These are phyloP conservation scores for Microbotryum scabiosae DNA, from an alignment of 1,284 basidiomycete genomes.

Conservation along the genomic window DNA sequence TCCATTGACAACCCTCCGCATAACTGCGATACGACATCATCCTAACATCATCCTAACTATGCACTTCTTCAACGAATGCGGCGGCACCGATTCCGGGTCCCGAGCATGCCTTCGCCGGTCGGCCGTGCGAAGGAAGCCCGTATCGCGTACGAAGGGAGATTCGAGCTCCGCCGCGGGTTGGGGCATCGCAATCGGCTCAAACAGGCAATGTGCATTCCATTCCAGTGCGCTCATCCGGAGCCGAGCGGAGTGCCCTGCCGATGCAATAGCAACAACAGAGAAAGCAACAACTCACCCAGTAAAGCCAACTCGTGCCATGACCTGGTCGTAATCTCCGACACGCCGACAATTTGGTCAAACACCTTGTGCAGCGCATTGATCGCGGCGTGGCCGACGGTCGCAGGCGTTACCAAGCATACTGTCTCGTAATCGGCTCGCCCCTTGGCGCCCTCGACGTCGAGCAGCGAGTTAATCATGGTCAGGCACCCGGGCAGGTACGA, in stretches of 20 bases:
- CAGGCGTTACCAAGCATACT: slow-evolving; percentile 88
- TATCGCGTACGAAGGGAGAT: no score
- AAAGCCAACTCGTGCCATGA: slow-evolving; percentile 57
- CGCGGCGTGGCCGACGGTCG: slow-evolving; percentile 76
- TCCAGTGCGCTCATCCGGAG: no score
- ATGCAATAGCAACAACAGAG: no score
- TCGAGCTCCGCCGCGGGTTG: no score
- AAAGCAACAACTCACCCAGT: slow-evolving; percentile 57
- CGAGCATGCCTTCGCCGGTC: neutral
- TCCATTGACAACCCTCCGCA: neutral
- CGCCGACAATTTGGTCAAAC: slow-evolving; percentile 80
- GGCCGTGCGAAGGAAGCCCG: no score
- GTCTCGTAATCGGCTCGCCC: slow-evolving; percentile 57
- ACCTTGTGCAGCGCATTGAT: slow-evolving; percentile 70
- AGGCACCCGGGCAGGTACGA: slow-evolving; percentile 90
- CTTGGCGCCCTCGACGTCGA: slow-evolving; percentile 48
- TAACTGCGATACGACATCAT: neutral
- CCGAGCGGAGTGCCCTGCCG: no score
- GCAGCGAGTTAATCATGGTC: slow-evolving; percentile 70
- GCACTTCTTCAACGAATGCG: neutral
- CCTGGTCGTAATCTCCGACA: slow-evolving; percentile 67
- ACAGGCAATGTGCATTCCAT: no score
- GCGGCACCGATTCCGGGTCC: neutral
- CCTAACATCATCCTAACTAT: neutral
- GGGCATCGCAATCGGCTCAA: no score